A percentile compares a stretch with the other conserved stretches of the same genome.
These are phyloP conservation scores for Geranium rotundifolium DNA, from an alignment of 345 rosid species.

Conservation along the genomic window DNA sequence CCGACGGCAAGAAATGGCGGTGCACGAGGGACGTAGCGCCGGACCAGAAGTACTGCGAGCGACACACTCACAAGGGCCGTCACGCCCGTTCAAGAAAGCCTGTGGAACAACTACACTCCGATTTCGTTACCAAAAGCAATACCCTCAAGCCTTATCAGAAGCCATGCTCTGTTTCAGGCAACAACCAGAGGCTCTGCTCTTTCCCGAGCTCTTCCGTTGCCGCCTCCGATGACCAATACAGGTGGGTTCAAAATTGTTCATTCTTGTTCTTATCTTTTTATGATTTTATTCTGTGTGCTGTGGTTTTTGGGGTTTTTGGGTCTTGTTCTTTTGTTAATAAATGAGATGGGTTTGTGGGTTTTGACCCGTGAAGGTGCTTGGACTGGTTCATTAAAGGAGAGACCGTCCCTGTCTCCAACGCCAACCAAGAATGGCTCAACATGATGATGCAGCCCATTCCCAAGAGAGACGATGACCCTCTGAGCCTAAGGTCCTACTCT, in stretches of 20 bases:
- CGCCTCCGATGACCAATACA: constrained; percentile 36
- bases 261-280: background rate
- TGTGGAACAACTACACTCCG: constrained; percentile 54
- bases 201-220: constrained; percentile 11
- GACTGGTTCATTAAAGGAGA: constrained; percentile 72
- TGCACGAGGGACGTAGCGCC: constrained; percentile 66
- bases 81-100: constrained; percentile 82
- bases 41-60: constrained; percentile 62
- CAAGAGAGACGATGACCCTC: constrained; percentile 4
- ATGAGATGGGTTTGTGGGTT: background rate
- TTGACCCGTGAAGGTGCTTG: constrained; percentile 46
- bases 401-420: constrained; percentile 19
- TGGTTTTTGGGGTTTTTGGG: background rate
- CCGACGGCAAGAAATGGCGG: constrained; percentile 80
- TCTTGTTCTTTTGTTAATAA: constrained; percentile 6
- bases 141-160: constrained; percentile 18
- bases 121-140: constrained; percentile 10
- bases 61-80: constrained; percentile 62
- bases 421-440: constrained; percentile 34
- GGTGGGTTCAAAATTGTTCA: constrained; percentile 20
- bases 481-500: background rate
- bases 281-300: background rate
- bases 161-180: constrained; percentile 11
- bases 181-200: constrained; percentile 18
- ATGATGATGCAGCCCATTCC: constrained; percentile 1